Percentiles rank a stretch among this genome's conserved stretches.
Evolutionary conservation across 2,329 filamentous ascomycete genomes (phyloP).

Genomic region (Fusarium siculi): DNA sequence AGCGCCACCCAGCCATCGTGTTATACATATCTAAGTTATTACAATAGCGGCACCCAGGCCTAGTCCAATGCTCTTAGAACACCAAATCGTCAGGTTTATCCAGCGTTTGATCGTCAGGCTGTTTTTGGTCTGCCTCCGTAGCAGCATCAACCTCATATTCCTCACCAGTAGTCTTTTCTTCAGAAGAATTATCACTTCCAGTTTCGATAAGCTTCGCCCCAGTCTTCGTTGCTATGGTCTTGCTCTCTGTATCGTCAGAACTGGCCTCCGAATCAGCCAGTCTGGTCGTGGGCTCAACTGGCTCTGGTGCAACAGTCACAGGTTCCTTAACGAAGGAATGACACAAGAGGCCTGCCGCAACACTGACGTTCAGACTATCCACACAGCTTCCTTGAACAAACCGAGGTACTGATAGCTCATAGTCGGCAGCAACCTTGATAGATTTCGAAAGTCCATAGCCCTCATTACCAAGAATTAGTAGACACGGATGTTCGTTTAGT

Average conservation of each 20-base stretch:
- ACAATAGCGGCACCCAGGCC: slow-evolving; percentile 6
- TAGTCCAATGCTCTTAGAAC: slow-evolving; percentile 16
- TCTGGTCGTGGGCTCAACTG: neutral
- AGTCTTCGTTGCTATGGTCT: neutral
- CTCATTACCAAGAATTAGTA: slow-evolving; percentile 87
- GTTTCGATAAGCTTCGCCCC: neutral
- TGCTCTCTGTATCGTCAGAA: neutral
- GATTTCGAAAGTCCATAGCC: slow-evolving; percentile 76
- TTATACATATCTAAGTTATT: slow-evolving; percentile 33
- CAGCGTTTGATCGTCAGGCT: slow-evolving; percentile 9
- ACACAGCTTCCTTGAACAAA: slow-evolving; percentile 67
- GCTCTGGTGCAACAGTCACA: slow-evolving; percentile 18
- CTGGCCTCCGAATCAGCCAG: neutral
- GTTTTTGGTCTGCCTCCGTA: slow-evolving; percentile 3
- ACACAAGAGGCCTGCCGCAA: slow-evolving; percentile 82
- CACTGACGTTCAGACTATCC: slow-evolving; percentile 94
- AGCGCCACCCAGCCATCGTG: slow-evolving; percentile 31
- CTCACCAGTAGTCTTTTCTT: neutral
- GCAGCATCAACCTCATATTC: neutral
- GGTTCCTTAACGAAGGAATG: slow-evolving; percentile 69
- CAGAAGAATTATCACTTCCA: neutral
- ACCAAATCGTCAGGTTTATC: slow-evolving; percentile 18
- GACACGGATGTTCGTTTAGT: slow-evolving; percentile 70
- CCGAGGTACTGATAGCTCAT: slow-evolving; percentile 72
- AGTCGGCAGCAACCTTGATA: slow-evolving; percentile 74